Evolutionary conservation across 495 filamentous ascomycete genomes (phyloP).

Genomic region (Talaromyces stipitatus): DNA sequence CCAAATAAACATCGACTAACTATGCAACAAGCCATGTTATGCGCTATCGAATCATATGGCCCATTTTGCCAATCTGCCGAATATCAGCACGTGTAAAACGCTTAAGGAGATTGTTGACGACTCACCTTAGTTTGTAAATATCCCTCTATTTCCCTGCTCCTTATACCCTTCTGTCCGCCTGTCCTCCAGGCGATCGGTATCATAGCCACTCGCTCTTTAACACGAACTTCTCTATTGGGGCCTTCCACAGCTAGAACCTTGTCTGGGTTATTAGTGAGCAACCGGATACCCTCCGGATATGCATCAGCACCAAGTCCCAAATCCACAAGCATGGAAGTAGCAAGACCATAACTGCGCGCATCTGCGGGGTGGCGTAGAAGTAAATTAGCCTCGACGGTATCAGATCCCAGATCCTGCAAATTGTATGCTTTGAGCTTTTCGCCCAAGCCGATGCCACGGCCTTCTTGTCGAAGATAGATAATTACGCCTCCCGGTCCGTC

Average conservation of each 20-base stretch:
- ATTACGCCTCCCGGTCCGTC: slow-evolving; percentile 68
- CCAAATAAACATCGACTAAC: not conserved
- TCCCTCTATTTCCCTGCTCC: slow-evolving; percentile 80
- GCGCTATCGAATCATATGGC: slow-evolving; percentile 52
- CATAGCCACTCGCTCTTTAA: slow-evolving; percentile 90
- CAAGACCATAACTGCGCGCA: slow-evolving; percentile 86
- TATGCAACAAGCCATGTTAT: slow-evolving; percentile 1
- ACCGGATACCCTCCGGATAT: slow-evolving; percentile 58
- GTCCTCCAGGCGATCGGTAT: slow-evolving; percentile 88
- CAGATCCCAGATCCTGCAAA: slow-evolving; percentile 86
- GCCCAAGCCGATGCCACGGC: slow-evolving; percentile 85
- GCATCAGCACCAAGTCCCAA: slow-evolving; percentile 57
- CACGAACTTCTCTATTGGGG: slow-evolving; percentile 74
- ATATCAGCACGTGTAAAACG: slow-evolving; percentile 5
- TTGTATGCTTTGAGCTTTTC: slow-evolving; percentile 99
- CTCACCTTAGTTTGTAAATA: slow-evolving; percentile 91
- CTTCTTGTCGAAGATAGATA: slow-evolving; percentile 92
- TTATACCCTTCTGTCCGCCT: slow-evolving; percentile 71
- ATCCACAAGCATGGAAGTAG: slow-evolving; percentile 88
- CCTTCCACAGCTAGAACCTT: slow-evolving; percentile 94
- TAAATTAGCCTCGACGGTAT: slow-evolving; percentile 94
- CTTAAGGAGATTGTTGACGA: not conserved
- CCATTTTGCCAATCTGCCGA: slow-evolving; percentile 60
- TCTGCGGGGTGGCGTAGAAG: slow-evolving; percentile 89
- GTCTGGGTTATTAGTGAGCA: slow-evolving; percentile 97